Evolutionary conservation across 2,329 filamentous ascomycete genomes (phyloP), one percentile per base, ranked within the genome.

Genomic region (Aspergillus sp.): DNA sequence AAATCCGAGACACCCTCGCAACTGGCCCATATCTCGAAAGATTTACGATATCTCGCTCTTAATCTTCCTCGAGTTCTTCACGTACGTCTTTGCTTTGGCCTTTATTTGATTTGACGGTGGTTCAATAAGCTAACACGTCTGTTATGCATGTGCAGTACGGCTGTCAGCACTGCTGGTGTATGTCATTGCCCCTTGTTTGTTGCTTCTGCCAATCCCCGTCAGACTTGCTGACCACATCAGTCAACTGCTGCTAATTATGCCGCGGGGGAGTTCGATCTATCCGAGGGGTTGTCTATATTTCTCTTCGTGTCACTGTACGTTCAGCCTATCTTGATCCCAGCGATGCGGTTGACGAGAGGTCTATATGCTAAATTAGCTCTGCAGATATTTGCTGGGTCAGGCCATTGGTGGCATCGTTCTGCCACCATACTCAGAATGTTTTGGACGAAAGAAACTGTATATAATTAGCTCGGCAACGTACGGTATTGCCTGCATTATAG

Each of bases 371-470:
- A 44, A 7, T 9, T 56, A 36, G 38, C 30, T 18, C 11, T 18
- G 36, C 48, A 72, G 72, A n/a, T 75, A 72, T 52, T 65, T 73
- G 13, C 60, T 74, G 13, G 73, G 71, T 5, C 70, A 74, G 54
- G 68, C 62, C 8, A 42, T 70, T 17, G 74, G 74, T 20, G 68
- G 66, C 17, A 62, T 76, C 52, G 44, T 76, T 8, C 63, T 76
- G 13, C 70, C 74, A 6, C 72, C 74, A 4, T 73, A 70, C 58
- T 74, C 73, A 1, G 74, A 76, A 58, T 65, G 68, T 2, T 76
- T 75, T 56, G 74, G 74, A 4, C 73, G 74, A 18, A 74, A 73
- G 48, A 68, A 65, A 18, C 63, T 74, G 18, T 76, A 76, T 41
- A 59, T 74, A 22, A 49, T 66, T 20, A 71, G 72, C 47, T 65